Conservation (phyloP, 805 yeast genomes). For the Starmerella kuoi region DNA sequence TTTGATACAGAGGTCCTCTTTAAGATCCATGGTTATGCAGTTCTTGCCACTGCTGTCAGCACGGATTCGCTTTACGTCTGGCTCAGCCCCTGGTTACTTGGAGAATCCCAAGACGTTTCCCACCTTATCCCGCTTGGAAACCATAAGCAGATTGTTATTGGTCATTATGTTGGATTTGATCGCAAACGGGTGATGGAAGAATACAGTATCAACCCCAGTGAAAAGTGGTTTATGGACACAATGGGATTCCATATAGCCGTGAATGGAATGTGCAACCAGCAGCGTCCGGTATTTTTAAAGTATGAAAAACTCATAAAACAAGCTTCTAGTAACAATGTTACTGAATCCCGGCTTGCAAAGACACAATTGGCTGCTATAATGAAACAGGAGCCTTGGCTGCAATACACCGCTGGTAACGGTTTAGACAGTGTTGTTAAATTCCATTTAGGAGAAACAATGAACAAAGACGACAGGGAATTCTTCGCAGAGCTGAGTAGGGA, state of each 20-base stretch:
- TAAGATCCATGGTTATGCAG: constrained; percentile 59
- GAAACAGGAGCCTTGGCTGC: constrained; percentile 74
- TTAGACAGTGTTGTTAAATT: constrained; percentile 65
- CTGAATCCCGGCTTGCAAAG: constrained; percentile 16
- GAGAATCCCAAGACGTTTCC: constrained; percentile 34
- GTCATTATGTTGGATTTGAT: constrained; percentile 86
- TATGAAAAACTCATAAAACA: constrained; percentile 8
- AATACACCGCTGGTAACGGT: constrained; percentile 62
- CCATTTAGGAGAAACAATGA: constrained; percentile 57
- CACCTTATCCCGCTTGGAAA: constrained; percentile 72
- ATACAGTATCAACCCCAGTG: constrained; percentile 52
- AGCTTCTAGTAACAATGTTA: background rate
- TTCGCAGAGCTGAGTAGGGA: constrained; percentile 47
- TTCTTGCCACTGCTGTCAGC: constrained; percentile 71
- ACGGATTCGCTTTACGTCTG: constrained; percentile 81
- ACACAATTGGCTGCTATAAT: constrained; percentile 30
- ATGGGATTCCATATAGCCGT: constrained; percentile 87
- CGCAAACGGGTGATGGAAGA: constrained; percentile 79
- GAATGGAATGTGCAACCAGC: constrained; percentile 86
- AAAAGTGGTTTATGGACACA: constrained; percentile 76
- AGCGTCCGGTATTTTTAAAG: constrained; percentile 62
- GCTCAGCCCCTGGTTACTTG: constrained; percentile 76
- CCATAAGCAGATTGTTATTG: constrained; percentile 53
- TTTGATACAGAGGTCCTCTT: constrained; percentile 87
- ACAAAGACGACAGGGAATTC: constrained; percentile 54